Conservation (phyloP, 108 stramenopile genomes). For the Skeletonema tropicum region DNA sequence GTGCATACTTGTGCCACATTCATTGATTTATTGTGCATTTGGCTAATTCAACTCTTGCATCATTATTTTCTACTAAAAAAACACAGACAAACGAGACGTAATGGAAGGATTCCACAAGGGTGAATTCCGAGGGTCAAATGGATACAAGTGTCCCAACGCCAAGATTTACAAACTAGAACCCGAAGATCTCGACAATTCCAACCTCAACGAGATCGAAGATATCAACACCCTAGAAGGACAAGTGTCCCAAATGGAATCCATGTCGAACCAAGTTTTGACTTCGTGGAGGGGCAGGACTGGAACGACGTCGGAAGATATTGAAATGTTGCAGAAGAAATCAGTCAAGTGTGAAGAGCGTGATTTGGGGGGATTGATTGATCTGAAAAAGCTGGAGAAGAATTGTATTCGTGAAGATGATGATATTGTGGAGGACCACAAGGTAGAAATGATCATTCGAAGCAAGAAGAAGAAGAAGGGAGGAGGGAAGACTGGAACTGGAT, state of each 20-base stretch:
- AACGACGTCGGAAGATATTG: conserved; percentile 39
- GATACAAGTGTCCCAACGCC: conserved; percentile 32
- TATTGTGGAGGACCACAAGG: conserved; percentile 19
- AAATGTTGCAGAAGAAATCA: conserved; percentile 47
- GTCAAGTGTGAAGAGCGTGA: conserved; percentile 34
- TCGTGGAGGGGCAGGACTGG: conserved; percentile 37
- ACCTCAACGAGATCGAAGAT: conserved; percentile 53
- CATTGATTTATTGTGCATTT: background rate
- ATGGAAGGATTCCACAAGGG: conserved; percentile 36
- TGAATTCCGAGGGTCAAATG: conserved; percentile 34
- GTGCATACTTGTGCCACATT: background rate
- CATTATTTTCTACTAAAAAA: background rate
- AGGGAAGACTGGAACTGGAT: conserved; percentile 4
- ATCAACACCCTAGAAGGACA: conserved; percentile 48
- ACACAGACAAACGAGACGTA: conserved; percentile 36
- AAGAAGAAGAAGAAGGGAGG: conserved; percentile 22
- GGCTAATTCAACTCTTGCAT: background rate
- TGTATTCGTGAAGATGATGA: conserved; percentile 42
- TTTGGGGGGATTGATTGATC: conserved; percentile 41
- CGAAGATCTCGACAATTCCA: conserved; percentile 45
- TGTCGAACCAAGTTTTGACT: conserved; percentile 17
- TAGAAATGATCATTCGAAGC: conserved; percentile 20
- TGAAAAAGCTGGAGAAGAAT: conserved; percentile 36
- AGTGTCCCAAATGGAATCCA: conserved; percentile 37
- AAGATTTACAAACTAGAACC: conserved; percentile 43